Conservation (phyloP, 345 rosid genomes). For the Arabidopsis thaliana region TAIR10.1 NC_003076.8:16249001-16249500, state of each 20-base stretch:
- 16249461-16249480: background rate
- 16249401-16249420: constrained; percentile 82
- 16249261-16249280: constrained; percentile 59
- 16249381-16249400: constrained; percentile 90
- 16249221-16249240: constrained; percentile 89
- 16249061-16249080: constrained; percentile 81
- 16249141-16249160: constrained; percentile 50
- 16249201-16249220: constrained; percentile 95
- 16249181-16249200: constrained; percentile 80
- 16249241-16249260: constrained; percentile 87
- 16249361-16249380: constrained; percentile 83
- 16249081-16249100: constrained; percentile 12
- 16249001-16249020: constrained; percentile 95
- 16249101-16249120: background rate
- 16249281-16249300: background rate
- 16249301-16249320: background rate
- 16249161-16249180: constrained; percentile 78
- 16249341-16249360: constrained; percentile 32
- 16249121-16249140: background rate
- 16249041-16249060: constrained; percentile 73
- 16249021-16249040: constrained; percentile 83
- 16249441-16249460: constrained; percentile 37
- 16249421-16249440: constrained; percentile 78
- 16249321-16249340: background rate
- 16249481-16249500: constrained; percentile 6